phyloP scores from a whole-genome alignment of 306 rosid genomes.

The Prosopis cineraria region DNA sequence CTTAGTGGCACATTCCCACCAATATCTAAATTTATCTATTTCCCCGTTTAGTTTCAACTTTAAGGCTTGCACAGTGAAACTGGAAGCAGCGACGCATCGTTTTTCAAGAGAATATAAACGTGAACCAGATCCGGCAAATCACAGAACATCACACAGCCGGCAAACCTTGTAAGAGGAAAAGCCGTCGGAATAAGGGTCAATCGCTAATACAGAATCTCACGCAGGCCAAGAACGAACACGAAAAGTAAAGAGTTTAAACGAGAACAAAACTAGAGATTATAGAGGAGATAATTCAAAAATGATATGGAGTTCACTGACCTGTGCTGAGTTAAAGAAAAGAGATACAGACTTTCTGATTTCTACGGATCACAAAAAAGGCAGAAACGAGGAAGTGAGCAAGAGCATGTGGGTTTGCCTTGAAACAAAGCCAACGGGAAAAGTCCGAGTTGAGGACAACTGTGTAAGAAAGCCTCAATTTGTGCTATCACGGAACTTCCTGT shows the following conservation, averaged over 20 bases:
- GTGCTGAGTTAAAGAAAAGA: neutral
- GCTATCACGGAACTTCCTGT: neutral
- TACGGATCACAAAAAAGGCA: neutral
- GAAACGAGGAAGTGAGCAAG: neutral
- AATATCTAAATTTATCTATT: neutral
- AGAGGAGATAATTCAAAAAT: neutral
- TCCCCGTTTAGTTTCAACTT: neutral
- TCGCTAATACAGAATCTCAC: neutral
- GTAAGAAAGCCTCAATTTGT: slow-evolving; percentile 1
- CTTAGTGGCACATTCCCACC: neutral
- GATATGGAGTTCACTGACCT: slow-evolving; percentile 18
- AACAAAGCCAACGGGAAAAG: slow-evolving; percentile 11
- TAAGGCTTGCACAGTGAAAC: neutral
- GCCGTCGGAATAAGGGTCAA: neutral
- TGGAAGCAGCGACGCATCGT: neutral
- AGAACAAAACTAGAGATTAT: neutral
- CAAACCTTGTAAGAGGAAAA: neutral
- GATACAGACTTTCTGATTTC: neutral
- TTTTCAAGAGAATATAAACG: neutral
- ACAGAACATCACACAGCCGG: neutral
- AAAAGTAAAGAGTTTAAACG: neutral
- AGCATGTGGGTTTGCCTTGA: neutral
- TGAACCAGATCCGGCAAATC: neutral
- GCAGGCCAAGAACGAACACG: neutral
- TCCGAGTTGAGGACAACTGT: neutral